Conservation (phyloP, 257 asterid genomes). For the Solanum piurae region DNA sequence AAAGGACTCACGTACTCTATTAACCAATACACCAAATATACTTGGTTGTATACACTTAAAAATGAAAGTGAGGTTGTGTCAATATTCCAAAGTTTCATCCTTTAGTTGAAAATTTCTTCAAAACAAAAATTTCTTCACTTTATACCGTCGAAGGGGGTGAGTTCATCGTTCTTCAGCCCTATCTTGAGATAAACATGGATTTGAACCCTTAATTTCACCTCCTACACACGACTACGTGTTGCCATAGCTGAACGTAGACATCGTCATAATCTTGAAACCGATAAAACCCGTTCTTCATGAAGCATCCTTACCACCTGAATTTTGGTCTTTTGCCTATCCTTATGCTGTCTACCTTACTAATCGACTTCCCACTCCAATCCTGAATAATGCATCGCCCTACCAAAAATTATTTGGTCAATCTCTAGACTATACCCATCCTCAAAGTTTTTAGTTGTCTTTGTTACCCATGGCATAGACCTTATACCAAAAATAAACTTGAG, state of each 20-base stretch:
- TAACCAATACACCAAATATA: neutral
- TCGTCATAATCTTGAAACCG: neutral
- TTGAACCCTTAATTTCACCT: neutral
- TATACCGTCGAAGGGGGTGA: neutral
- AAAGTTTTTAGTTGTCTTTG: neutral
- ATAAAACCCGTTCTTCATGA: neutral
- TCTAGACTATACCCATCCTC: neutral
- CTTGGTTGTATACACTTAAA: neutral
- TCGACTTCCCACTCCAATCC: neutral
- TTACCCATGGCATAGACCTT: neutral
- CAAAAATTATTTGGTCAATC: neutral
- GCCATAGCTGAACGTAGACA: neutral
- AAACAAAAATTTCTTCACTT: neutral
- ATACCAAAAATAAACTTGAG: neutral
- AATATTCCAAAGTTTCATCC: neutral
- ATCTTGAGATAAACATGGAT: neutral
- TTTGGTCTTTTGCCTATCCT: neutral
- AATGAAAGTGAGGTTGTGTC: neutral
- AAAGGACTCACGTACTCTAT: neutral
- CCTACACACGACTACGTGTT: neutral
- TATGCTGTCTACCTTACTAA: neutral
- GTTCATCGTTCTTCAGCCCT: neutral
- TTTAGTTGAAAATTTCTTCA: neutral
- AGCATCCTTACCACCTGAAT: neutral
- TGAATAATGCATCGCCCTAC: neutral